Evolutionary conservation across 306 rosid species (phyloP).

Genomic region (Acacia confusa): DNA sequence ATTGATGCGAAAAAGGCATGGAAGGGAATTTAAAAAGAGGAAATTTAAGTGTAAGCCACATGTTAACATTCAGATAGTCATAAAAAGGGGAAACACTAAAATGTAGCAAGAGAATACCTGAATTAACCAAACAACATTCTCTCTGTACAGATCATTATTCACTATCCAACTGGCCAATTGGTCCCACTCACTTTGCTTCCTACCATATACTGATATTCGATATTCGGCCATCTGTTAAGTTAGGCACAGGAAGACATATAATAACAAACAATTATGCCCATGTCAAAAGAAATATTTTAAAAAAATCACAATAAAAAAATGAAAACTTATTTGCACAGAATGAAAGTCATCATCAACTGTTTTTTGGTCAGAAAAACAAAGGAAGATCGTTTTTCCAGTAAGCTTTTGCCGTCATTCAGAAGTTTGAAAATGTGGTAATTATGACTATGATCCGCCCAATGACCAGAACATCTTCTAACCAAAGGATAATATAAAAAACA

Average conservation of each 20-base stretch:
- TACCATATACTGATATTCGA: slow-evolving; percentile 78
- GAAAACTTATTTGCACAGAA: not conserved
- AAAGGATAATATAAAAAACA: not conserved
- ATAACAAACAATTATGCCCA: slow-evolving; percentile 18
- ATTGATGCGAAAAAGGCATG: too few species aligned
- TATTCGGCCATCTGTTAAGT: slow-evolving; percentile 81
- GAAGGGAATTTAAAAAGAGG: too few species aligned
- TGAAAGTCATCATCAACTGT: not conserved
- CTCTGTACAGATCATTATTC: slow-evolving; percentile 73
- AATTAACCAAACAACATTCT: slow-evolving; percentile 85
- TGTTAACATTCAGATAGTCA: too few species aligned
- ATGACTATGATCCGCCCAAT: not conserved
- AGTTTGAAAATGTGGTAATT: not conserved
- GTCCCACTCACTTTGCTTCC: slow-evolving; percentile 94
- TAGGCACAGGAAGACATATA: not conserved
- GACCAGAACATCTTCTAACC: not conserved
- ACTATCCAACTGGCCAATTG: slow-evolving; percentile 89
- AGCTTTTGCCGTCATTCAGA: not conserved
- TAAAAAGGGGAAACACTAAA: too few species aligned
- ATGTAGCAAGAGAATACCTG: slow-evolving; percentile 49
- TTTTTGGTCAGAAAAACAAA: not conserved
- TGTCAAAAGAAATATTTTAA: slow-evolving; percentile 4
- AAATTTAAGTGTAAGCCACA: too few species aligned
- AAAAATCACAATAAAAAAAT: slow-evolving; percentile 6
- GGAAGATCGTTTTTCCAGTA: not conserved